Evolutionary conservation across 176 grass and related monocot species (phyloP).

Genomic region (Oryza brachyantha): DNA sequence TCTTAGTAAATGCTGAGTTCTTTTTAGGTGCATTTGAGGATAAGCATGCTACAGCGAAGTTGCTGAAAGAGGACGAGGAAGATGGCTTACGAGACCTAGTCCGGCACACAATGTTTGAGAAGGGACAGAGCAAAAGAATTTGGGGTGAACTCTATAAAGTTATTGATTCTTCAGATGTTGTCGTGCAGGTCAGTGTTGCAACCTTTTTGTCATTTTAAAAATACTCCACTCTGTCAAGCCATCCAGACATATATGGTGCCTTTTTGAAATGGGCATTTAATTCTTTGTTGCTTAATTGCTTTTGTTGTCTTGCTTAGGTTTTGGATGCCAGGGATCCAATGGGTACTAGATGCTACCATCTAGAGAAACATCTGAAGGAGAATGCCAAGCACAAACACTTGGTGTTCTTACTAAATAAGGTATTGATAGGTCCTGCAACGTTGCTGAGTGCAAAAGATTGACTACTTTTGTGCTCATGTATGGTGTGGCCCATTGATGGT

Average conservation of each 20-base stretch:
- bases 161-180: constrained; percentile 91
- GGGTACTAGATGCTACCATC: constrained; percentile 92
- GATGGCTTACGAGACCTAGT: constrained; percentile 93
- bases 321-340: constrained; percentile 96
- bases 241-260: background rate
- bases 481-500: background rate
- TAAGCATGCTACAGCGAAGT: constrained; percentile 54
- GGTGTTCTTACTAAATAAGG: constrained; percentile 96
- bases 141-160: constrained; percentile 99
- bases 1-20: constrained; percentile 2
- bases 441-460: background rate
- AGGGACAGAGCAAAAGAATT: constrained; percentile 93
- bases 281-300: background rate
- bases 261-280: background rate
- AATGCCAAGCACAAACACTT: constrained; percentile 88
- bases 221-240: background rate
- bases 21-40: constrained; percentile 70
- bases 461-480: background rate
- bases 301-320: constrained; percentile 42
- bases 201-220: background rate
- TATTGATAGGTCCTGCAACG: background rate
- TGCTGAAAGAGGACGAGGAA: constrained; percentile 69
- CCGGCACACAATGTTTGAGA: constrained; percentile 97
- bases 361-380: constrained; percentile 94
- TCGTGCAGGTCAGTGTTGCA: constrained; percentile 59